phyloP scores from a whole-genome alignment of 306 rosid species.

The Mucuna pruriens region DNA sequence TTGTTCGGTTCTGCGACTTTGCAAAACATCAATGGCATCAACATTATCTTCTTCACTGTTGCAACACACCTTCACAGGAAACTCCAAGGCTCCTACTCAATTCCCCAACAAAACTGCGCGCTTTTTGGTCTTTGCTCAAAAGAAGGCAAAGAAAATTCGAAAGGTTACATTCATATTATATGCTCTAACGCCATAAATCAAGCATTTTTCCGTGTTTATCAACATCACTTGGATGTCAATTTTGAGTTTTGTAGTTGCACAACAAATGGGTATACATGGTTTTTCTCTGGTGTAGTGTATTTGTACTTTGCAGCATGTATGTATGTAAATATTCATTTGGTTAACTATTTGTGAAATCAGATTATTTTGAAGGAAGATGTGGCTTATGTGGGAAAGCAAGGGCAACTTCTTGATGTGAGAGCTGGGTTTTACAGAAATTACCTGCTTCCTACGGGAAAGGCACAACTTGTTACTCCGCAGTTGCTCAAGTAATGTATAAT shows the following conservation, averaged over 20 bases:
- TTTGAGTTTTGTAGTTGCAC: background rate
- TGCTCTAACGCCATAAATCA: background rate
- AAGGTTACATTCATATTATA: conserved; percentile 55
- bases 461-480: conserved; percentile 78
- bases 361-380: conserved; percentile 89
- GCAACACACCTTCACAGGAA: conserved; percentile 49
- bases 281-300: background rate
- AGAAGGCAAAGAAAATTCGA: conserved; percentile 78
- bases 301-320: conserved; percentile 7
- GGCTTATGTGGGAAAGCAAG: conserved; percentile 66
- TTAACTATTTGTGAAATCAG: conserved; percentile 52
- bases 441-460: conserved; percentile 76
- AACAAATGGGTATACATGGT: conserved; percentile 17
- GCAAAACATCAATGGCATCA: conserved; percentile 62
- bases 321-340: background rate
- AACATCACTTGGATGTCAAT: background rate
- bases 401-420: conserved; percentile 77
- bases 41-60: conserved; percentile 54
- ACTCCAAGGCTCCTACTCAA: conserved; percentile 48
- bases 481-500: conserved; percentile 75
- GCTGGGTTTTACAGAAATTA: conserved; percentile 85
- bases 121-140: conserved; percentile 68
- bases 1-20: background rate
- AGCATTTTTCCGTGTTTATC: background rate
- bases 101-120: conserved; percentile 37